These are phyloP conservation scores for Nakazawaea pomicola DNA, from an alignment of 805 yeast genomes.

Conservation along the genomic window DNA sequence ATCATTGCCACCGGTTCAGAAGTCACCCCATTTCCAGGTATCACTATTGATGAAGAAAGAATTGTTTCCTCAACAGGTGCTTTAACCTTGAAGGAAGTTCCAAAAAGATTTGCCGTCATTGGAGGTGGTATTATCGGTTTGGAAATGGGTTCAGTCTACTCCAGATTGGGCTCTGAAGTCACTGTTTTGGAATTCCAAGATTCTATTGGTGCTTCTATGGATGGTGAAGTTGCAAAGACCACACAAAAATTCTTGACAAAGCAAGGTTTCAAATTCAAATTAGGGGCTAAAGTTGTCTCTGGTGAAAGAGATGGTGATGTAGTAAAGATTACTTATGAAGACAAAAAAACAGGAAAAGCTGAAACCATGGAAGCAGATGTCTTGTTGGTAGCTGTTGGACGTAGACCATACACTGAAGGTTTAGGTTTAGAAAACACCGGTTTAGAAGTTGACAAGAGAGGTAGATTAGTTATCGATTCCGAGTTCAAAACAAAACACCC, in stretches of 20 bases:
- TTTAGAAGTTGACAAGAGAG: conserved; percentile 85
- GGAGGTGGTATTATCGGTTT: conserved; percentile 99
- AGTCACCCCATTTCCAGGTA: conserved; percentile 98
- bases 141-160: conserved; percentile 98
- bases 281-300: conserved; percentile 83
- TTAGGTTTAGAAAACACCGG: conserved; percentile 86
- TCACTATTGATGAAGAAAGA: conserved; percentile 92
- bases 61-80: conserved; percentile 96
- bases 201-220: conserved; percentile 98
- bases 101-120: conserved; percentile 86
- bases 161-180: conserved; percentile 92
- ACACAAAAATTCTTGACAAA: conserved; percentile 86
- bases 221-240: conserved; percentile 85
- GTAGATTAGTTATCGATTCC: conserved; percentile 90
- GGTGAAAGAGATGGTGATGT: conserved; percentile 87
- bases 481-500: conserved; percentile 89
- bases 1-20: conserved; percentile 98
- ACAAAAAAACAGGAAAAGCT: conserved; percentile 78
- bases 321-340: conserved; percentile 85
- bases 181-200: conserved; percentile 88
- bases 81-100: conserved; percentile 77
- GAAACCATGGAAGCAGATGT: conserved; percentile 86
- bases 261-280: conserved; percentile 93
- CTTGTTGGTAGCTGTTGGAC: conserved; percentile 94
- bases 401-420: conserved; percentile 95